Percentiles rank a stretch among this genome's conserved stretches.
Evolutionary conservation across 2,329 filamentous ascomycete species (phyloP).

Genomic region (Cryoendolithus antarcticus): DNA sequence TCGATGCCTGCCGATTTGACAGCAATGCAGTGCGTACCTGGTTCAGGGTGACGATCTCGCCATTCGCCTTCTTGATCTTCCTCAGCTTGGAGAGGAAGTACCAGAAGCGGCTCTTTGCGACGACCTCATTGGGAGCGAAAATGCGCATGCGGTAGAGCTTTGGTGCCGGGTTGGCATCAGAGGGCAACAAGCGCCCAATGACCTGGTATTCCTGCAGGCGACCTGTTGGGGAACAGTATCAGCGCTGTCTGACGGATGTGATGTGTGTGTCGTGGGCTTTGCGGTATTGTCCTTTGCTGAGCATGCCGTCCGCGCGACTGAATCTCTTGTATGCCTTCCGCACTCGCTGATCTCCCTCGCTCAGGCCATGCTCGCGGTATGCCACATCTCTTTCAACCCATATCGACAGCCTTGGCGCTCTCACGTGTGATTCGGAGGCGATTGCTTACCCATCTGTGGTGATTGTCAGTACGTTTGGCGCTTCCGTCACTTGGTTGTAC

Average conservation of each 20-base stretch:
- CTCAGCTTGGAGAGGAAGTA: slow-evolving; percentile 99
- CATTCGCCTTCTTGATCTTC: slow-evolving; percentile 99
- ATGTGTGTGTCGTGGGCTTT: slow-evolving; percentile 3
- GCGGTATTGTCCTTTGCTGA: background rate
- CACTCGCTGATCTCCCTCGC: background rate
- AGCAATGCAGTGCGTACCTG: slow-evolving; percentile 48
- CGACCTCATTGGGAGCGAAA: slow-evolving; percentile 93
- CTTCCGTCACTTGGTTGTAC: slow-evolving; percentile 5
- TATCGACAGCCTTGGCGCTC: slow-evolving; percentile 4
- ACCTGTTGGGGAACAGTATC: slow-evolving; percentile 48
- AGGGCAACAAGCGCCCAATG: slow-evolving; percentile 98
- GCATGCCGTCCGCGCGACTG: background rate
- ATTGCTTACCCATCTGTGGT: slow-evolving; percentile 49
- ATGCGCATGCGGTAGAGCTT: slow-evolving; percentile 99
- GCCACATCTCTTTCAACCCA: slow-evolving; percentile 17
- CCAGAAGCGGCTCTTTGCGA: slow-evolving; percentile 99
- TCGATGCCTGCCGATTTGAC: background rate
- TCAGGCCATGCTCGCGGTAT: slow-evolving; percentile 3
- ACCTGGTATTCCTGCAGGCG: slow-evolving; percentile 99
- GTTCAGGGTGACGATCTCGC: slow-evolving; percentile 97
- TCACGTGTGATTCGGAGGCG: slow-evolving; percentile 8
- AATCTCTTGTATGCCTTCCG: background rate
- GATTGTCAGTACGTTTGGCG: slow-evolving; percentile 16
- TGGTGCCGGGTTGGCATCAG: slow-evolving; percentile 90
- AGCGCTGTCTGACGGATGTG: slow-evolving; percentile 23